Evolutionary conservation across 441 rosid genomes (phyloP), one percentile per base, ranked within the genome.

Genomic region (Iberis amara): DNA sequence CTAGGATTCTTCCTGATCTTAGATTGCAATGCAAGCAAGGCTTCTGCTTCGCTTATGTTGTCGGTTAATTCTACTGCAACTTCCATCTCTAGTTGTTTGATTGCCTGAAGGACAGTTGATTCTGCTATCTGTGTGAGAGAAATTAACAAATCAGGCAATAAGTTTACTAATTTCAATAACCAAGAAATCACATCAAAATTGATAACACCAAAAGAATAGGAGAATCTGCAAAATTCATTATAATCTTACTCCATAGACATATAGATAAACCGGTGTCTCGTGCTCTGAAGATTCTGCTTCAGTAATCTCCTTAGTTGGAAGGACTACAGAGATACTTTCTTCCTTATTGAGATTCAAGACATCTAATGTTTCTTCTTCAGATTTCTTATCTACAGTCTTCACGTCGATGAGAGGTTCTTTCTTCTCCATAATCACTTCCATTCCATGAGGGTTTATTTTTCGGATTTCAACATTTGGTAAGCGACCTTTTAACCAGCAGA

Each of bases 31-130:
- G 82, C 84, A 52, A 84, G 78, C 24, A 84, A 42, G 8, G 76
- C 88, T 69, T 79, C 79, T 47, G 86, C 88, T 75, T 77, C 78
- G 2, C 92, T 82, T 51, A 90, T 70, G 69, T 86, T 74, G 64
- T 79, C 82, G 4, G 83, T 82, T 57, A 90, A 62, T 59, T 51
- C 73, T 44, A 90, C 73, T 27, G 68, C 58, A 52, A 36, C 61
- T 30, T 75, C 87, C 74, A 79, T 68, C 62, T 81, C 74, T 71
- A 90, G 68, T 64, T 81, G 83, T 57, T 73, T 82, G 55, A 84
- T 75, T 65, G 71, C 89, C 62, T 90, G 88, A 47, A 76, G 66
- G 44, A 82, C 74, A 35, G 80, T 90, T 23, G 83, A 64, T 68
- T 86, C 94, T 68, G 70, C 54, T 58, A 86, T 77, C 96, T 90